Percentiles rank a stretch among this genome's conserved stretches.
These are phyloP conservation scores for Boletus coccyginus DNA, from an alignment of 768 basidiomycete species.

Conservation along the genomic window DNA sequence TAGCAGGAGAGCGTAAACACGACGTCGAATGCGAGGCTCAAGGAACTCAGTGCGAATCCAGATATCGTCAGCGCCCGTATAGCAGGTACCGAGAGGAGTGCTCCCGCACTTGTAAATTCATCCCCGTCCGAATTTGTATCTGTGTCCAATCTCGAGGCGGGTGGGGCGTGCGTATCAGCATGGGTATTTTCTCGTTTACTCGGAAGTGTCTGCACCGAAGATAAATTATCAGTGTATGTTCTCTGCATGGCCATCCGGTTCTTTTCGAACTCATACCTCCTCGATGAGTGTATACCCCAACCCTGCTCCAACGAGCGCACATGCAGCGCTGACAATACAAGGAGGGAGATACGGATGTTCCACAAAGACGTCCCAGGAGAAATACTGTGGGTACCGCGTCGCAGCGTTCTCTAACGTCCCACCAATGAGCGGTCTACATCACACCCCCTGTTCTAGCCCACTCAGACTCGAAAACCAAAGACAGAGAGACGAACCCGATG, in stretches of 20 bases:
- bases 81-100: conserved; percentile 47
- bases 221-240: not conserved
- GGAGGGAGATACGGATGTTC: conserved; percentile 18
- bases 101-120: conserved; percentile 27
- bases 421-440: conserved; percentile 18
- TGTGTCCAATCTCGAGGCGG: no score
- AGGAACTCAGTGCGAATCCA: conserved; percentile 48
- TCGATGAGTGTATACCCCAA: conserved; percentile 19
- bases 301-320: conserved; percentile 3
- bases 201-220: conserved; percentile 14
- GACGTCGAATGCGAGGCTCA: conserved; percentile 56
- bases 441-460: not conserved
- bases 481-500: conserved; percentile 40
- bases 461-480: no score
- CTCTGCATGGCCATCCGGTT: no score
- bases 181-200: conserved; percentile 5
- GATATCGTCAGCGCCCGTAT: conserved; percentile 52
- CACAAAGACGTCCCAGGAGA: conserved; percentile 11
- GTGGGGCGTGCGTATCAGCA: not conserved
- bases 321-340: conserved; percentile 11
- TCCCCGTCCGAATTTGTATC: not conserved
- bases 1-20: conserved; percentile 69
- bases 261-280: conserved; percentile 13
- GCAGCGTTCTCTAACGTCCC: conserved; percentile 21
- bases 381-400: conserved; percentile 1